These are phyloP conservation scores for Tremella yokohamensis DNA, from an alignment of 768 basidiomycete genomes.

Conservation along the genomic window DNA sequence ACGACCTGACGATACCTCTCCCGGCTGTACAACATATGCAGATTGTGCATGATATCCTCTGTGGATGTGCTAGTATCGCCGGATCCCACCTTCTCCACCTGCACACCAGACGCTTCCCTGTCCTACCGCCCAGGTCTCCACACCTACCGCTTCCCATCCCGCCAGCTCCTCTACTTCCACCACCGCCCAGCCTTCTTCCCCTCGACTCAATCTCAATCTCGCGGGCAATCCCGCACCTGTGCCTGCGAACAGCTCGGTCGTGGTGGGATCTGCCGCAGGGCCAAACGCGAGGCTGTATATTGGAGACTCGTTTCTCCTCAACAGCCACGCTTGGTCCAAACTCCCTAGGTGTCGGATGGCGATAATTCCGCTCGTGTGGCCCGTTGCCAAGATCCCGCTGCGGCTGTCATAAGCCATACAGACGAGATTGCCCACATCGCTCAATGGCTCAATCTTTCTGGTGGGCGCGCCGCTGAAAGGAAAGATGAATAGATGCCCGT, in stretches of 20 bases:
- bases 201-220: conserved; percentile 18
- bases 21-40: neutral
- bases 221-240: conserved; percentile 44
- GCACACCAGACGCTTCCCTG: conserved; percentile 42
- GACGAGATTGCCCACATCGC: conserved; percentile 48
- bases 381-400: conserved; percentile 59
- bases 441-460: conserved; percentile 1
- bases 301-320: conserved; percentile 38
- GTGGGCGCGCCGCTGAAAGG: neutral
- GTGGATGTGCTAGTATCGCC: conserved; percentile 30
- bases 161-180: conserved; percentile 42
- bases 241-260: conserved; percentile 36
- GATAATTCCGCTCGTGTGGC: conserved; percentile 59
- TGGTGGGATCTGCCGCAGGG: neutral
- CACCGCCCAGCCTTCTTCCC: conserved; percentile 9
- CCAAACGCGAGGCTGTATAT: conserved; percentile 29
- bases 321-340: conserved; percentile 39
- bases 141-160: conserved; percentile 46
- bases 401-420: conserved; percentile 56
- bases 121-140: conserved; percentile 34
- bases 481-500: conserved; percentile 11
- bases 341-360: conserved; percentile 60
- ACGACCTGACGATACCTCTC: conserved; percentile 2
- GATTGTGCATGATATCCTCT: conserved; percentile 9
- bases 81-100: conserved; percentile 46